A percentile compares a stretch with the other conserved stretches of the same genome.
These are phyloP conservation scores for Globisporangium sylvaticum DNA, from an alignment of 352 stramenopile species.

Conservation along the genomic window DNA sequence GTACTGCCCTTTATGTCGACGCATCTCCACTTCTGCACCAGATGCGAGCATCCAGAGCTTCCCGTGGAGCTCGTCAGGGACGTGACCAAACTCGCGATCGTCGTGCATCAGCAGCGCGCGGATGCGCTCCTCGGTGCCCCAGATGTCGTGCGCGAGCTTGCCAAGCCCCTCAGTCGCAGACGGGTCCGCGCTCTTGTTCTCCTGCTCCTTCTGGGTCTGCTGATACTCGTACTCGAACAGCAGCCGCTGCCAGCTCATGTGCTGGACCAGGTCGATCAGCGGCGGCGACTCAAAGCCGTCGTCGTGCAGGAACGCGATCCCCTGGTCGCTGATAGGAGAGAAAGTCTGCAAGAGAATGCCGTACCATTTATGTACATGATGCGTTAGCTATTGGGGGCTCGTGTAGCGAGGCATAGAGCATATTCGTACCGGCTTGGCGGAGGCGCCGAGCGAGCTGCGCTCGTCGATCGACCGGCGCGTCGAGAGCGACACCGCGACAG, in stretches of 20 bases:
- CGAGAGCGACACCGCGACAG: constrained; percentile 65
- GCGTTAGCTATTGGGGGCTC: background rate
- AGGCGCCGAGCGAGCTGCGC: constrained; percentile 47
- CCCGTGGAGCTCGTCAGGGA: constrained; percentile 68
- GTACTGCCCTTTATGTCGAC: constrained; percentile 52
- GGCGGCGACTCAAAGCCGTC: constrained; percentile 41
- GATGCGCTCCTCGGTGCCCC: constrained; percentile 78
- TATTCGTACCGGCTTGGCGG: constrained; percentile 17
- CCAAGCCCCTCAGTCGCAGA: constrained; percentile 46
- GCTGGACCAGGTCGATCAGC: constrained; percentile 43
- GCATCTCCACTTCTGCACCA: constrained; percentile 64
- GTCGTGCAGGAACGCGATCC: constrained; percentile 34
- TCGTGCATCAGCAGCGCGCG: constrained; percentile 61
- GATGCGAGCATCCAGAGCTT: constrained; percentile 82
- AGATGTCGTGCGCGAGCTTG: constrained; percentile 70
- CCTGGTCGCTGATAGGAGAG: constrained; percentile 41
- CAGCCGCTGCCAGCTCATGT: constrained; percentile 57
- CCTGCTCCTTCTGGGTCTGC: constrained; percentile 44
- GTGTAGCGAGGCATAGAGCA: background rate
- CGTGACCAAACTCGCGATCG: constrained; percentile 42
- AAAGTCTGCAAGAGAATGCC: constrained; percentile 24
- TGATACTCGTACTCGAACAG: constrained; percentile 69
- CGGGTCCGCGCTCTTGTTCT: constrained; percentile 28
- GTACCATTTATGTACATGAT: too few relatives aligned
- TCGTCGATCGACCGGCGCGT: constrained; percentile 78